Evolutionary conservation across 805 yeast genomes (phyloP).

Genomic region (Wickerhamomyces queroliae): DNA sequence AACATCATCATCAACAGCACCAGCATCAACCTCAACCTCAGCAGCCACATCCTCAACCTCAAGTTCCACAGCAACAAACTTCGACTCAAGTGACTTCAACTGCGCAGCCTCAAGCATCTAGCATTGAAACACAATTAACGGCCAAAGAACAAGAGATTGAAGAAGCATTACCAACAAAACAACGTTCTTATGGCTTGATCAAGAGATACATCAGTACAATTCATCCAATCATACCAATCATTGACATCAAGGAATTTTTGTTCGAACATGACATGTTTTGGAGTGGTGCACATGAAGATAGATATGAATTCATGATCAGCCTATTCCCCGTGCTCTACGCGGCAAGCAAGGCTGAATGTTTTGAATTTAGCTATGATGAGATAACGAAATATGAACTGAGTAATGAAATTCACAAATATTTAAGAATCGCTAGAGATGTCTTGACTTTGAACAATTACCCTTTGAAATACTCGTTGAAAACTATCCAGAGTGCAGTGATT

Average conservation of each 20-base stretch:
- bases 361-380: slow-evolving; percentile 43
- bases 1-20: background rate
- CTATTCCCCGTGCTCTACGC: slow-evolving; percentile 53
- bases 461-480: slow-evolving; percentile 34
- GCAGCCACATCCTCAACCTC: slow-evolving; percentile 7
- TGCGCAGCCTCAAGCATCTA: slow-evolving; percentile 10
- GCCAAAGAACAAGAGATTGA: slow-evolving; percentile 28
- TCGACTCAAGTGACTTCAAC: slow-evolving; percentile 20
- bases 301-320: slow-evolving; percentile 40
- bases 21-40: background rate
- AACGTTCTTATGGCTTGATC: slow-evolving; percentile 40
- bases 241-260: slow-evolving; percentile 39
- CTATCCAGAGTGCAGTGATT: slow-evolving; percentile 41
- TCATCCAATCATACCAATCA: slow-evolving; percentile 49
- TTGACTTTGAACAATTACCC: slow-evolving; percentile 47
- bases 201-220: slow-evolving; percentile 45
- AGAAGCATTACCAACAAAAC: slow-evolving; percentile 40
- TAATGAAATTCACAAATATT: slow-evolving; percentile 43
- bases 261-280: slow-evolving; percentile 44
- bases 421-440: slow-evolving; percentile 43
- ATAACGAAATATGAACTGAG: slow-evolving; percentile 23
- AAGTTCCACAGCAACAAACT: slow-evolving; percentile 13
- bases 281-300: slow-evolving; percentile 27
- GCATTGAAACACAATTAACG: slow-evolving; percentile 16
- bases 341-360: slow-evolving; percentile 53